Evolutionary conservation across 1,139 yeast genomes (phyloP), one percentile per base, ranked within the genome.

Genomic region (Candida pseudocylindracea): DNA sequence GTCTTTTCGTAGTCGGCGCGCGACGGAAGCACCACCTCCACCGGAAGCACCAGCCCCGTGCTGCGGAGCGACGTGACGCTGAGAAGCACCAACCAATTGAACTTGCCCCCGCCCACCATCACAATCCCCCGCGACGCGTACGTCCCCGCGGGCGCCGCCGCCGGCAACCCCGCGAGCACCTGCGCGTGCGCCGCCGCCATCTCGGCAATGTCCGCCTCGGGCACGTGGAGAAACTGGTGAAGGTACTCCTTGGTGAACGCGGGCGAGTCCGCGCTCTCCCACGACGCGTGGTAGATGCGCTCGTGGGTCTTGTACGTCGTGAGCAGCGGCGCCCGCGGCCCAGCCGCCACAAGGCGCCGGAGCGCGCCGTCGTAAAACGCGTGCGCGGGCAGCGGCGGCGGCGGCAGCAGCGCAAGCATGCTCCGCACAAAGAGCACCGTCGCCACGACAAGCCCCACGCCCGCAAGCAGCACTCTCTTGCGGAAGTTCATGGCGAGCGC

Each of bases 41-140:
- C 70, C 0, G 93, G 93, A 30, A 76, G 50, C 27, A 58, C 53
- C 7, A 73, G 66, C 1, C 83, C 81, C 12, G 65, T 50, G 12
- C 69, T 62, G 39, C 93, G 55, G 33, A 80, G 50, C 34, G 74
- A 62, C 45, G 67, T 64, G 38, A 80, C 61, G 1, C 88, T 70
- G 25, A 75, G 53, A 32, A 76, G 53, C 11, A 81, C 66, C 39
- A 76, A 54, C 63, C 91, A 73, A 45, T 76, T 73, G 54, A 72
- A 76, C 41, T 63, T 64, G 2, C 85, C 88, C 30, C 92, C 92
- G 12, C 88, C 88, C 28, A 76, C 85, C 43, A 69, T 73, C 2
- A 79, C 93, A 29, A 79, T 69, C 26, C 93, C 93, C 37, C 68
- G 60, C 1, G 85, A 85, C n/a, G 53, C 45, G 45, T 67, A 71